Percentiles rank a stretch among this genome's conserved stretches.
Conservation (phyloP, 306 rosid species). For the Vigna nakashimae region DNA sequence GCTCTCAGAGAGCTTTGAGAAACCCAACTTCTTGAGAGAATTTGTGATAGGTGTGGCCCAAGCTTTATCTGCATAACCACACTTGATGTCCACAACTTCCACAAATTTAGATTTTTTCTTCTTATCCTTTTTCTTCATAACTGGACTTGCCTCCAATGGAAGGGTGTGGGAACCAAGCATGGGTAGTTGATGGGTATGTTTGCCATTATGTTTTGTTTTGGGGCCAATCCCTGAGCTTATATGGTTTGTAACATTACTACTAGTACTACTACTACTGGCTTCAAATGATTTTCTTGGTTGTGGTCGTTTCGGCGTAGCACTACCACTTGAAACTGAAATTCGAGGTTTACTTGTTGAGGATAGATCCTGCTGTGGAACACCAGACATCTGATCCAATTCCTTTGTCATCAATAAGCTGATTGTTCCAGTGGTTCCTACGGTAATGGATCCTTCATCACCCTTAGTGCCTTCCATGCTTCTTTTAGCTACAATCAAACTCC, state of each 20-base stretch:
- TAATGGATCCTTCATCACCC: conserved; percentile 69
- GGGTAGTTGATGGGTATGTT: conserved; percentile 61
- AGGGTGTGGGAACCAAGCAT: conserved; percentile 65
- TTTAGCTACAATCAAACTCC: conserved; percentile 38
- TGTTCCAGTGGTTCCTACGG: conserved; percentile 77
- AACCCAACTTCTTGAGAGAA: conserved; percentile 78
- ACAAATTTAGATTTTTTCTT: conserved; percentile 64
- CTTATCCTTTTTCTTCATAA: conserved; percentile 60
- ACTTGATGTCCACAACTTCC: conserved; percentile 81
- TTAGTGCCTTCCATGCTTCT: conserved; percentile 70
- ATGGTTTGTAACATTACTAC: conserved; percentile 39
- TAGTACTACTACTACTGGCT: conserved; percentile 59
- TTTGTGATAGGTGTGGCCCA: conserved; percentile 78
- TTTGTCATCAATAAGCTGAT: conserved; percentile 75
- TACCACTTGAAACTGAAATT: conserved; percentile 44
- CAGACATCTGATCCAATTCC: conserved; percentile 70
- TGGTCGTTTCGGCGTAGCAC: conserved; percentile 51
- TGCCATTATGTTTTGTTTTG: conserved; percentile 53
- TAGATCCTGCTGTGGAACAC: conserved; percentile 48
- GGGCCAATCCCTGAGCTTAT: conserved; percentile 50
- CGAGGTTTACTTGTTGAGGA: conserved; percentile 58
- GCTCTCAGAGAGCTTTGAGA: conserved; percentile 82
- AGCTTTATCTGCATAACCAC: conserved; percentile 67
- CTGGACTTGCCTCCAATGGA: conserved; percentile 53
- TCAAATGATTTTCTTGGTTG: conserved; percentile 61